phyloP scores from a whole-genome alignment of 805 yeast genomes.

The Candida broadrunensis region DNA sequence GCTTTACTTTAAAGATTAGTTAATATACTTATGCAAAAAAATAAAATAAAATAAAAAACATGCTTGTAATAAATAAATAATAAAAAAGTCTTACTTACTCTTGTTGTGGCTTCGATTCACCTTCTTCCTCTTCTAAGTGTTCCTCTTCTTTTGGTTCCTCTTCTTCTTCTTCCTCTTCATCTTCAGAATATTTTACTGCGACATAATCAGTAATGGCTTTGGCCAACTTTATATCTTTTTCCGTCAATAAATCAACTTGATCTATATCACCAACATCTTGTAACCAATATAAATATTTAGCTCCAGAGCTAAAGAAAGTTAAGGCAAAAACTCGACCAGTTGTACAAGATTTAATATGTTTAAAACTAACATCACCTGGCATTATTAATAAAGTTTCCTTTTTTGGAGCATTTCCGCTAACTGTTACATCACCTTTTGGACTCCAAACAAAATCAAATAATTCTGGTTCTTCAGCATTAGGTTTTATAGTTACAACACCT shows the following conservation, averaged over 20 bases:
- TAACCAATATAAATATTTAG: conserved; percentile 65
- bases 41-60: not conserved
- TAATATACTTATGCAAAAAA: not conserved
- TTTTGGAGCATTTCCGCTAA: conserved; percentile 34
- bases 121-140: conserved; percentile 1
- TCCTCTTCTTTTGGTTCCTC: conserved; percentile 9
- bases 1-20: not conserved
- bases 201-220: conserved; percentile 48
- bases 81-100: not conserved
- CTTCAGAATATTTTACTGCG: conserved; percentile 31
- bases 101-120: conserved; percentile 6
- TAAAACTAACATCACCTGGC: conserved; percentile 85
- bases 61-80: too few relatives aligned
- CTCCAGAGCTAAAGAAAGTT: conserved; percentile 62
- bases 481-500: conserved; percentile 61
- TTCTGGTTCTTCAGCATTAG: conserved; percentile 67
- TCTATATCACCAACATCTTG: conserved; percentile 72
- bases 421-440: conserved; percentile 52
- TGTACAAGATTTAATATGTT: conserved; percentile 62
- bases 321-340: conserved; percentile 77
- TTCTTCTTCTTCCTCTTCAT: conserved; percentile 17
- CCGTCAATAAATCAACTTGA: conserved; percentile 53
- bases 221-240: conserved; percentile 51
- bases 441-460: conserved; percentile 71
- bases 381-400: conserved; percentile 67